Evolutionary conservation across 2,329 filamentous ascomycete species (phyloP), one percentile per base, ranked within the genome.

Genomic region (Fusarium heterosporum): DNA sequence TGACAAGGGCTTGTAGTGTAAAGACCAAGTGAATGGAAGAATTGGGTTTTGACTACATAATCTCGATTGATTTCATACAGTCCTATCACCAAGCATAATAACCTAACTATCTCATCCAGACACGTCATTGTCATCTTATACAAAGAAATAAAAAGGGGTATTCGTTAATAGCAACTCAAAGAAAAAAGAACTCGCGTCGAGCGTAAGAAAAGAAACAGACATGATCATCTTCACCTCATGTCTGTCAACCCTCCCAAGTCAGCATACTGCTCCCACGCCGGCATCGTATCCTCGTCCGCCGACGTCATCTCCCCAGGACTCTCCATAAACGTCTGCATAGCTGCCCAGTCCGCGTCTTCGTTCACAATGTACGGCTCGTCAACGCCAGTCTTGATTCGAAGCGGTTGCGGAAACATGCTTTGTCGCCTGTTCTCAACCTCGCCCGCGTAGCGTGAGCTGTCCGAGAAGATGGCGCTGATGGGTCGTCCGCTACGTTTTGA

Each of bases 191-290:
- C n/a, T 43, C 55, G 56, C 52, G 57, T 62, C 49, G 39, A 61
- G 65, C 53, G 60, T 41, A 55, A 68, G 42, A 51, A 32, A 32
- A 26, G 48, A 38, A 26, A 4, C 22, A 34, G 14, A 29, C 43
- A 19, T 41, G 14, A 19, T 19, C 46, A 30, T 13, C 46, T 34
- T 77, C 68, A 79, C 41, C 70, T 70, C 66, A 78, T 73, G 59
- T 79, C 77, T 3, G 78, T 83, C 45, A 83, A 68, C 0, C 82
- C 82, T 32, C 82, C 82, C 6, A 84, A 70, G 13, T 82, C 80
- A 28, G 77, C 75, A 61, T 81, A 84, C 70, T 83, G 80, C 64
- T 81, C 82, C 82, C 81, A 84, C 6, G 78, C 78, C 5, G 78
- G 74, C 55, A 76, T 69, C 29, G 68, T 70, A 19, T 72, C 67